Conservation (phyloP, 805 yeast species). For the Yamadazyma takamatsuzukensis region DNA sequence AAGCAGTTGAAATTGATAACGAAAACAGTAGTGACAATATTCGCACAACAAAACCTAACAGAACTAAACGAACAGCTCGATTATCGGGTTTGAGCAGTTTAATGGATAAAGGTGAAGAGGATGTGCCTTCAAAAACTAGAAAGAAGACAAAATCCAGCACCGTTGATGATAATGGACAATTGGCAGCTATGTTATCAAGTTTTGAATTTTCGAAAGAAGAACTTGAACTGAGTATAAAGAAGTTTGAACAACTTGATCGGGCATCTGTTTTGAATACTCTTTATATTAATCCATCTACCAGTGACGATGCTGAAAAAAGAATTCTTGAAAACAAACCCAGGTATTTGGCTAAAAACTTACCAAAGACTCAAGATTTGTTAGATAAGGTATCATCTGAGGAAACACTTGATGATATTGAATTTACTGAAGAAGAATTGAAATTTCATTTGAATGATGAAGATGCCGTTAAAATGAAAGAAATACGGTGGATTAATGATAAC, state of each 20-base stretch:
- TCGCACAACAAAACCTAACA: too few species aligned
- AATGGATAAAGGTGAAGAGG: too few species aligned
- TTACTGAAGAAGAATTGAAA: slow-evolving; percentile 68
- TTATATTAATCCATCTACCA: slow-evolving; percentile 4
- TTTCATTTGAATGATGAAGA: slow-evolving; percentile 60
- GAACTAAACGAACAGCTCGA: too few species aligned
- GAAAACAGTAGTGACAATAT: too few species aligned
- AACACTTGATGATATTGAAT: slow-evolving; percentile 57
- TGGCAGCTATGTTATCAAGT: slow-evolving; percentile 27
- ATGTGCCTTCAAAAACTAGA: too few species aligned
- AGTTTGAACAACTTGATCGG: slow-evolving; percentile 11
- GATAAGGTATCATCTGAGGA: slow-evolving; percentile 55
- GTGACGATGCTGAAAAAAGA: slow-evolving; percentile 11
- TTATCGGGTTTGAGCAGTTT: too few species aligned
- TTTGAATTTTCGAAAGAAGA: slow-evolving; percentile 28
- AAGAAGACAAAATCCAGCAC: too few species aligned
- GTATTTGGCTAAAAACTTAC: slow-evolving; percentile 51
- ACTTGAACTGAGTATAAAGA: slow-evolving; percentile 10
- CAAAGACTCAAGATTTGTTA: slow-evolving; percentile 55
- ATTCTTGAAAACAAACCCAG: slow-evolving; percentile 31
- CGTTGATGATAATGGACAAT: background rate
- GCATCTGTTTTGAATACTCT: slow-evolving; percentile 3
- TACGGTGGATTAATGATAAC: slow-evolving; percentile 87
- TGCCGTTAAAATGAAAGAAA: slow-evolving; percentile 51
- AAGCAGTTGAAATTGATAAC: too few species aligned